Conservation (phyloP, 1,284 basidiomycete species). For the Amylostereum areolatum region DNA sequence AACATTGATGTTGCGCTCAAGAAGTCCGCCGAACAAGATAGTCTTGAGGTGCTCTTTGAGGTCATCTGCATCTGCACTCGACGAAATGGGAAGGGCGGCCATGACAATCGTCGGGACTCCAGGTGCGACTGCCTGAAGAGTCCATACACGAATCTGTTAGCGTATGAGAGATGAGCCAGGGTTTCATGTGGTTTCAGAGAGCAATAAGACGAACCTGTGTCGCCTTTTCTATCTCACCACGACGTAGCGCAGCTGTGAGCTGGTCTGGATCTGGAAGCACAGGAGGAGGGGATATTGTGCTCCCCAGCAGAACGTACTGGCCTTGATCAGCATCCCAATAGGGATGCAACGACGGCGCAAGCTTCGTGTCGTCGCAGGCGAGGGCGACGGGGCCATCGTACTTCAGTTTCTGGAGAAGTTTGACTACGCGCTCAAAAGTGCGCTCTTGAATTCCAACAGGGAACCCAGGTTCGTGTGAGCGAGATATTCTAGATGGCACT, state of each 20-base stretch:
- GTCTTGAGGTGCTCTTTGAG: slow-evolving; percentile 9
- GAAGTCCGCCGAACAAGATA: slow-evolving; percentile 18
- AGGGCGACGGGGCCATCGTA: slow-evolving; percentile 24
- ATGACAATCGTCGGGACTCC: slow-evolving; percentile 7
- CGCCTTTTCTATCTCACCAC: not conserved
- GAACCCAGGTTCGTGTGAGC: slow-evolving; percentile 7
- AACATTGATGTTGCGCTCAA: slow-evolving; percentile 13
- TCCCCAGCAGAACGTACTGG: not conserved
- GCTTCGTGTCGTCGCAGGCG: slow-evolving; percentile 29
- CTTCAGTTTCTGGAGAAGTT: slow-evolving; percentile 14
- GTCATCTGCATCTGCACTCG: not conserved
- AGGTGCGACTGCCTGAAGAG: slow-evolving; percentile 4
- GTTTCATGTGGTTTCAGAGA: not conserved
- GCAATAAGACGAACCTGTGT: slow-evolving; percentile 3
- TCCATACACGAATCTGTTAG: slow-evolving; percentile 10
- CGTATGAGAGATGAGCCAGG: too few species aligned
- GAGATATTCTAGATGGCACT: not conserved
- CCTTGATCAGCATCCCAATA: slow-evolving; percentile 17
- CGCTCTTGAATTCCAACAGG: slow-evolving; percentile 11
- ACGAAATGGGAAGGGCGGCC: slow-evolving; percentile 6
- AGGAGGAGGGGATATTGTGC: not conserved
- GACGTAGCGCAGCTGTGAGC: not conserved
- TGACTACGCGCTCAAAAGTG: slow-evolving; percentile 15
- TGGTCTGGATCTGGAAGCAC: not conserved
- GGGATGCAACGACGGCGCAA: slow-evolving; percentile 17